phyloP scores from a whole-genome alignment of 129 eudicot species.

The Centaurea solstitialis region DNA sequence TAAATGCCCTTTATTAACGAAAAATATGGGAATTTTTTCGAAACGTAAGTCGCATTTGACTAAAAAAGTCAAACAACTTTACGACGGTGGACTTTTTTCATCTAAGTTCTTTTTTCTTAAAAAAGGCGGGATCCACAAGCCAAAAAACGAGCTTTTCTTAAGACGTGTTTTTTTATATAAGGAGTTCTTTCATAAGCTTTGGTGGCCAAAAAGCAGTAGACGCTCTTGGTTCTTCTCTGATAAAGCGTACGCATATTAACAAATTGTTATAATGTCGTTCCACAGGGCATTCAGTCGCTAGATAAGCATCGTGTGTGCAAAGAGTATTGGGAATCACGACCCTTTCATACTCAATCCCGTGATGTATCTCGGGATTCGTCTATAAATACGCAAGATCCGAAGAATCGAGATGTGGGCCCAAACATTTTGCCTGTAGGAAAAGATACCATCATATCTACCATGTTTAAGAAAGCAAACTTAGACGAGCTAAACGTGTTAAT shows the following conservation, averaged over 20 bases:
- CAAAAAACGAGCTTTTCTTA: no score
- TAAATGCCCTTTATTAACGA: no score
- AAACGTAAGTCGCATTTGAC: no score
- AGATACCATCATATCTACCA: conserved; percentile 41
- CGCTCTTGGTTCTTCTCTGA: no score
- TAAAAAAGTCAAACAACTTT: no score
- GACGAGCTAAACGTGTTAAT: conserved; percentile 52
- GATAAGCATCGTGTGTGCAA: conserved; percentile 51
- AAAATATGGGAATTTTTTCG: no score
- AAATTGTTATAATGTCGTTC: neutral
- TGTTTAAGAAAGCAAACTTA: conserved; percentile 61
- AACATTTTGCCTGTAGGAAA: conserved; percentile 20
- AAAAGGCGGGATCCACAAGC: no score
- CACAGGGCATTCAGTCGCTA: conserved; percentile 54
- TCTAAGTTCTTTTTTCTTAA: no score
- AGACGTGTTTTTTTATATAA: no score
- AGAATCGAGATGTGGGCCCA: neutral
- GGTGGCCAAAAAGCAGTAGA: neutral
- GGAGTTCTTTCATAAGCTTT: neutral
- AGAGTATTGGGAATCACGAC: conserved; percentile 74
- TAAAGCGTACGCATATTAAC: neutral
- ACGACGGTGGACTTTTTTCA: no score
- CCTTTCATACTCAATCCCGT: conserved; percentile 29
- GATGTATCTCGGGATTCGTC: conserved; percentile 7
- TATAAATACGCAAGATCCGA: conserved; percentile 16